These are phyloP conservation scores for Maudiozyma bulderi DNA, from an alignment of 805 yeast genomes.

Conservation along the genomic window DNA sequence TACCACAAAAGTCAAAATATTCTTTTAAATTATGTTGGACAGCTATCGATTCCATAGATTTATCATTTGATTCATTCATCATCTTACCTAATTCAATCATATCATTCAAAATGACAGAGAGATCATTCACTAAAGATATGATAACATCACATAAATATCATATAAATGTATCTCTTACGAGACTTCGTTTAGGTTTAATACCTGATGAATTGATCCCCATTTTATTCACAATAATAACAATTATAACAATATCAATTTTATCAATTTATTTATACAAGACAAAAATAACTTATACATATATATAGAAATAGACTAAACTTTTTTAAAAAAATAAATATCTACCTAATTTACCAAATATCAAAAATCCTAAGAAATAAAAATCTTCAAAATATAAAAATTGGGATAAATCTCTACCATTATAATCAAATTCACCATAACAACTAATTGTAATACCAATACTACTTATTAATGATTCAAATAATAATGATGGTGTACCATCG, in stretches of 20 bases:
- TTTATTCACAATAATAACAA: background rate
- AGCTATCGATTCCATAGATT: background rate
- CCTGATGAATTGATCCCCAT: background rate
- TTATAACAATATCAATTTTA: background rate
- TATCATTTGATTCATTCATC: background rate
- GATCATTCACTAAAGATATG: no score
- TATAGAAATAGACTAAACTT: no score
- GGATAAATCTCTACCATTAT: constrained; percentile 7
- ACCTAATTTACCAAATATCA: constrained; percentile 62
- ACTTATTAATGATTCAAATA: constrained; percentile 38
- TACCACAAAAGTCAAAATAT: background rate
- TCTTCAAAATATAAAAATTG: constrained; percentile 29
- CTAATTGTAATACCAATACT: constrained; percentile 18
- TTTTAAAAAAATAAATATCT: constrained; percentile 35
- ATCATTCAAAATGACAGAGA: no score
- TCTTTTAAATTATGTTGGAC: constrained; percentile 1
- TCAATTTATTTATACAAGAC: background rate
- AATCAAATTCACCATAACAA: constrained; percentile 13
- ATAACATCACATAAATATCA: no score
- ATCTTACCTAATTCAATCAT: background rate
- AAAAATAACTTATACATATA: background rate
- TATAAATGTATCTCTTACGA: background rate
- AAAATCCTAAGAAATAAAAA: constrained; percentile 55
- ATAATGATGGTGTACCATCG: constrained; percentile 52
- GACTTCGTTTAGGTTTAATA: background rate